phyloP scores from a whole-genome alignment of 2,329 filamentous ascomycete species.

The Pyrenophora seminiperda region DNA sequence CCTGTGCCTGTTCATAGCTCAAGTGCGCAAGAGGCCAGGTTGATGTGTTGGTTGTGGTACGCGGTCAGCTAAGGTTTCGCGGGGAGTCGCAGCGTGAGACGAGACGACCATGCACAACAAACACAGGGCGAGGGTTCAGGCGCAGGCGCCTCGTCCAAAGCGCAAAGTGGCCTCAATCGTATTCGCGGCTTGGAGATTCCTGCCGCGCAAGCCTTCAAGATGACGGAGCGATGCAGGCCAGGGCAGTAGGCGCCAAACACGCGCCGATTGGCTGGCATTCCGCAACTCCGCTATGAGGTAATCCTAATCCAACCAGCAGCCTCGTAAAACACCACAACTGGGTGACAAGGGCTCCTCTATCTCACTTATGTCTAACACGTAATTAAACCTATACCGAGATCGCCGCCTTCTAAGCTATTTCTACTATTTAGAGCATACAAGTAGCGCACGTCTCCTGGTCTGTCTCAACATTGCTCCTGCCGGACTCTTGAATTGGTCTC shows the following conservation, averaged over 20 bases:
- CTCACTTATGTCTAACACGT: background rate
- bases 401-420: no score
- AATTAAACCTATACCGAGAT: no score
- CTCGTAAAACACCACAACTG: background rate
- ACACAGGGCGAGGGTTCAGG: background rate
- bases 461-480: no score
- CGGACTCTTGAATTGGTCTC: no score
- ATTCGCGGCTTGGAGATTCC: slow-evolving; percentile 23
- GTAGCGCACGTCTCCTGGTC: no score
- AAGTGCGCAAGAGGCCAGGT: slow-evolving; percentile 38
- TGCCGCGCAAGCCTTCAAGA: slow-evolving; percentile 19
- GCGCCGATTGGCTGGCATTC: slow-evolving; percentile 14
- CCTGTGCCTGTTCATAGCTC: slow-evolving; percentile 40
- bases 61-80: slow-evolving; percentile 26
- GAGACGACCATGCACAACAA: slow-evolving; percentile 8
- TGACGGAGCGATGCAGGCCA: slow-evolving; percentile 15
- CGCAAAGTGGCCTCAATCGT: slow-evolving; percentile 7
- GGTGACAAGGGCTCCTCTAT: no score
- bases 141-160: no score
- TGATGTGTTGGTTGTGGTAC: slow-evolving; percentile 29
- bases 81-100: slow-evolving; percentile 24
- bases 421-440: no score
- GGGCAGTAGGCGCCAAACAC: slow-evolving; percentile 13
- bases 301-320: background rate
- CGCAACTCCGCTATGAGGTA: slow-evolving; percentile 19